Evolutionary conservation across 257 asterid genomes (phyloP).

Genomic region (Petrea volubilis): DNA sequence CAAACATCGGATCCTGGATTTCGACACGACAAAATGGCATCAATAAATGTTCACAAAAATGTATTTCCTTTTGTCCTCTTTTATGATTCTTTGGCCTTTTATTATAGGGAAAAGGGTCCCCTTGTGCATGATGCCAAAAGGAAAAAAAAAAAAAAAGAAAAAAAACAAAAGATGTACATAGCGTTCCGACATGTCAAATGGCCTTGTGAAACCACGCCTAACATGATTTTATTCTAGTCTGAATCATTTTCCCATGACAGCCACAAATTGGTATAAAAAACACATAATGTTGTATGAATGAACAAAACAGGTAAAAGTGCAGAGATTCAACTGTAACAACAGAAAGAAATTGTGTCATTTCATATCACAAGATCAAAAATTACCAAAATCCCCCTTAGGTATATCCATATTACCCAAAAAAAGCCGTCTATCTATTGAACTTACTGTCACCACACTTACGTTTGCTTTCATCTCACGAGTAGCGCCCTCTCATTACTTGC

Average conservation of each 20-base stretch:
- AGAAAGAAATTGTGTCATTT: neutral
- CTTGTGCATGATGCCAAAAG: neutral
- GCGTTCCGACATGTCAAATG: neutral
- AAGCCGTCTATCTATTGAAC: too few relatives aligned
- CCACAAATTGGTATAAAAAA: neutral
- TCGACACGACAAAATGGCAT: slow-evolving; percentile 12
- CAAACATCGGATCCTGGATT: slow-evolving; percentile 27
- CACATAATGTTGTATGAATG: neutral
- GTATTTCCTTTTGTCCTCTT: slow-evolving; percentile 7
- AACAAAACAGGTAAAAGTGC: neutral
- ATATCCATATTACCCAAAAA: too few relatives aligned
- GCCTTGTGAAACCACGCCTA: slow-evolving; percentile 18
- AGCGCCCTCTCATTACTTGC: too few relatives aligned
- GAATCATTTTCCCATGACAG: neutral
- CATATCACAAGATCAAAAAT: too few relatives aligned
- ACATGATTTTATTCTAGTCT: slow-evolving; percentile 14
- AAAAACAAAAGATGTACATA: neutral
- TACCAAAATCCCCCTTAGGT: too few relatives aligned
- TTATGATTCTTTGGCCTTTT: neutral
- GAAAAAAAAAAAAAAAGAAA: neutral
- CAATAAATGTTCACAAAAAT: neutral
- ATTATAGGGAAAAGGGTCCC: neutral
- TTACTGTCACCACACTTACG: too few relatives aligned
- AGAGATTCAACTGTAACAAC: neutral
- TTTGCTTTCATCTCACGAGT: too few relatives aligned